phyloP scores from a whole-genome alignment of 306 rosid genomes.

The Adenanthera pavonina region DNA sequence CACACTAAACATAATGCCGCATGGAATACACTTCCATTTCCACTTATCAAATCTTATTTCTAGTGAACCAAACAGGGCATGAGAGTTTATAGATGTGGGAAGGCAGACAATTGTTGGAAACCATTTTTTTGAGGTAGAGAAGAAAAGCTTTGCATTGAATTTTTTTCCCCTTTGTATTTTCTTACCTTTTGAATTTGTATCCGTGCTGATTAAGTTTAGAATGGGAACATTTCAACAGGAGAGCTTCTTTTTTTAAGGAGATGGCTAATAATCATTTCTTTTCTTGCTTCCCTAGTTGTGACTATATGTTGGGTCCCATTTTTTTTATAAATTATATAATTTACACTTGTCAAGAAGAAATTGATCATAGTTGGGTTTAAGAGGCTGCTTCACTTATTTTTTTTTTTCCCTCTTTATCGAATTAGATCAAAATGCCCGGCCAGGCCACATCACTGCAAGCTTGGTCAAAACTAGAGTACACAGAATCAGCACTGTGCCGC shows the following conservation, averaged over 20 bases:
- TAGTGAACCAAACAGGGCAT: too few relatives aligned
- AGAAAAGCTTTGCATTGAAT: conserved; percentile 39
- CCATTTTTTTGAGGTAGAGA: conserved; percentile 53
- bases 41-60: too few relatives aligned
- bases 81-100: conserved; percentile 55
- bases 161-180: conserved; percentile 24
- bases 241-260: neutral
- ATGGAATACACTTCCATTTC: too few relatives aligned
- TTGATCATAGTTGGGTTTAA: neutral
- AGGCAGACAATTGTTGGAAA: conserved; percentile 47
- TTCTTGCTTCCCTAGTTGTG: neutral
- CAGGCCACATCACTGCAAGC: too few relatives aligned
- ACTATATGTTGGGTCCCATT: neutral
- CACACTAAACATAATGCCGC: too few relatives aligned
- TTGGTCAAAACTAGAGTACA: too few relatives aligned
- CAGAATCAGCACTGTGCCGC: too few relatives aligned
- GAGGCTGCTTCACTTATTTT: neutral
- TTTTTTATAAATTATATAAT: neutral
- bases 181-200: conserved; percentile 34
- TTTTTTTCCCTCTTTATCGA: too few relatives aligned
- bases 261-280: conserved; percentile 32
- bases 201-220: conserved; percentile 38
- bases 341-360: neutral
- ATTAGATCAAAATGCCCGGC: too few relatives aligned
- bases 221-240: conserved; percentile 4